These are phyloP conservation scores for Rhinocladiella mackenziei DNA, from an alignment of 2,329 filamentous ascomycete species.

Conservation along the genomic window DNA sequence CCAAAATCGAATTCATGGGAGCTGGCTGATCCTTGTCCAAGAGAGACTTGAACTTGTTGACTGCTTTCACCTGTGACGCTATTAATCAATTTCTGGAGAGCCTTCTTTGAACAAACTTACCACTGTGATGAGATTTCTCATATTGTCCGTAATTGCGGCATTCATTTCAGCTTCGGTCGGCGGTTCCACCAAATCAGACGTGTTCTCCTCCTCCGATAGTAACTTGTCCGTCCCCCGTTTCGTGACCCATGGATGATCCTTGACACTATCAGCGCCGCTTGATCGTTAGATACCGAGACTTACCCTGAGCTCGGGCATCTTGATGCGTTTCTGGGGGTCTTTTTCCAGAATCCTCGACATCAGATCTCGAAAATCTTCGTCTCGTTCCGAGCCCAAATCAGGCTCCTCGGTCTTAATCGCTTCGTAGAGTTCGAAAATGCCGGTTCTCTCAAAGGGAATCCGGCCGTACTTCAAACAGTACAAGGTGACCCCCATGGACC, in stretches of 20 bases:
- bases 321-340: conserved; percentile 76
- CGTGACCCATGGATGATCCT: conserved; percentile 95
- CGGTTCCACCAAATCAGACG: conserved; percentile 69
- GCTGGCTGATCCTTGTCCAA: conserved; percentile 54
- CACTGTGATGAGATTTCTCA: conserved; percentile 80
- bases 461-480: conserved; percentile 87
- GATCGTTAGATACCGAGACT: conserved; percentile 35
- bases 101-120: conserved; percentile 32
- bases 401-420: conserved; percentile 72
- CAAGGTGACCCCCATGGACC: conserved; percentile 95
- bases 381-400: conserved; percentile 59
- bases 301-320: conserved; percentile 76
- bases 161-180: conserved; percentile 90
- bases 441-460: conserved; percentile 77
- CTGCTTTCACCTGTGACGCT: conserved; percentile 71
- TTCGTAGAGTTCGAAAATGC: conserved; percentile 82
- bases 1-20: conserved; percentile 57
- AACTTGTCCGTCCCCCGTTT: conserved; percentile 71
- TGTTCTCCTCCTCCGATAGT: conserved; percentile 80
- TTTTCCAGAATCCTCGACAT: conserved; percentile 75
- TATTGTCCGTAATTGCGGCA: conserved; percentile 83
- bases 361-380: conserved; percentile 68
- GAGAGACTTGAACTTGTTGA: conserved; percentile 78
- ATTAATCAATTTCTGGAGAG: conserved; percentile 4
- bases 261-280: conserved; percentile 16